Conservation (phyloP, 2,329 filamentous ascomycete genomes). For the Balansia obtecta region DNA sequence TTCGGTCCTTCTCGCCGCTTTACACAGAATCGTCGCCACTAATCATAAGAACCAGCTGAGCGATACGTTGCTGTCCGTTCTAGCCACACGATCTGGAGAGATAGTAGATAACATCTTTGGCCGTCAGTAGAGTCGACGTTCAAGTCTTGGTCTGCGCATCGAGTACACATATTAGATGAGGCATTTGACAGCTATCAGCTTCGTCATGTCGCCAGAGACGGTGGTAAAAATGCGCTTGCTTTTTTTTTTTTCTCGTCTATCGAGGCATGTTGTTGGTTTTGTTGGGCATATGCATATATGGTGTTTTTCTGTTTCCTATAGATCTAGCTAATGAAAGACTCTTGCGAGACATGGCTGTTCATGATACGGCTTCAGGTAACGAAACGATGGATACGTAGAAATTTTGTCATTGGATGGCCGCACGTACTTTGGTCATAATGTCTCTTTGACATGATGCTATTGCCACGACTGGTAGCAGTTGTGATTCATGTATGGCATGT, state of each 20-base stretch:
- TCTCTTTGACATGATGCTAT: no score
- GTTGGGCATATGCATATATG: background rate
- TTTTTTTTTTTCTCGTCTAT: background rate
- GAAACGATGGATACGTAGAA: no score
- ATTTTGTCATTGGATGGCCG: no score
- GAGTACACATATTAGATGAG: background rate
- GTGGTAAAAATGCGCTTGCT: background rate
- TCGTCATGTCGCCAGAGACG: background rate
- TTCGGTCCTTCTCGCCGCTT: background rate
- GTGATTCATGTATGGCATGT: no score
- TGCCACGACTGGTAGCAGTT: no score
- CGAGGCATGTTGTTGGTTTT: background rate
- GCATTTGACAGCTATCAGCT: background rate
- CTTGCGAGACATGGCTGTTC: background rate
- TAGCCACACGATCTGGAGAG: constrained; percentile 64
- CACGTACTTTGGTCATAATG: no score
- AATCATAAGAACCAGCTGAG: constrained; percentile 42
- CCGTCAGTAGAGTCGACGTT: constrained; percentile 1
- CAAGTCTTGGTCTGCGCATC: background rate
- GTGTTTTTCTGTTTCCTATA: background rate
- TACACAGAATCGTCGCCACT: constrained; percentile 11
- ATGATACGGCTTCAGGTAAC: no score
- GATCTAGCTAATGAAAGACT: background rate
- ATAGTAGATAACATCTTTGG: constrained; percentile 64
- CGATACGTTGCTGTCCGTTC: constrained; percentile 68